Base-by-base conservation (phyloP, 177 flowering plant genomes). In the Vitis hybrid region DNA sequence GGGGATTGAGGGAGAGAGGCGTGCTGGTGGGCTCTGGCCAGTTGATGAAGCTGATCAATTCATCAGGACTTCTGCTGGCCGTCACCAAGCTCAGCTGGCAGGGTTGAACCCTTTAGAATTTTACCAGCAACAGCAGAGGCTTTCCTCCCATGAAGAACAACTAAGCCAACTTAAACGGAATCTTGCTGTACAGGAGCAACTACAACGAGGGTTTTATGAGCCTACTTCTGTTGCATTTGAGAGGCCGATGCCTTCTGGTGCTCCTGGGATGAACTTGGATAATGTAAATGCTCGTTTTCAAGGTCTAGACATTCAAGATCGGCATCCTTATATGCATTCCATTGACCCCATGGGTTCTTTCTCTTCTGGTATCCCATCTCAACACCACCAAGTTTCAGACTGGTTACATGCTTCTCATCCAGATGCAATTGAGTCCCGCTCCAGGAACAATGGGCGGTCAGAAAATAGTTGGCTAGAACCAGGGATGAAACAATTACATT, bases 1-100 rank as follows among this genome's bases (percentile, higher is more conserved):
- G 49, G 59, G 59, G 32, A 4, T 54, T 19, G 69, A 66, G 30
- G 60, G 49, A 4, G 69, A 54, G 69, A 66, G 69, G 50, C 49
- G 7, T 54, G 17, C 21, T 40, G 7, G 24, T 54, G 60, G 60
- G 50, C 27, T 24, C 19, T 66, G 69, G 69, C 32, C 60, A n/a
- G 60, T 55, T 66, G 60, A 66, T 56, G 69, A 66, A 30, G 15
- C 51, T 9, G 9, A 30, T 30, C 69, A 54, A 21, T 54, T 54
- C 7, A 49, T 18, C 21, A 54, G 51, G 60, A 65, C 57, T 15
- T 13, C 59, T 10, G 60, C 14, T 56, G 60, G 69, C 13, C 49
- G 35, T 56, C 69, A 24, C 27, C 27, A 54, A 32, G 60, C 60
- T 0, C 50, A 54, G 6, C n/a, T 51, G 19, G 24, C 60, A 14